A percentile compares a stretch with the other conserved stretches of the same genome.
Evolutionary conservation across 768 basidiomycete species (phyloP).

Genomic region (Holtermannia corniformis): DNA sequence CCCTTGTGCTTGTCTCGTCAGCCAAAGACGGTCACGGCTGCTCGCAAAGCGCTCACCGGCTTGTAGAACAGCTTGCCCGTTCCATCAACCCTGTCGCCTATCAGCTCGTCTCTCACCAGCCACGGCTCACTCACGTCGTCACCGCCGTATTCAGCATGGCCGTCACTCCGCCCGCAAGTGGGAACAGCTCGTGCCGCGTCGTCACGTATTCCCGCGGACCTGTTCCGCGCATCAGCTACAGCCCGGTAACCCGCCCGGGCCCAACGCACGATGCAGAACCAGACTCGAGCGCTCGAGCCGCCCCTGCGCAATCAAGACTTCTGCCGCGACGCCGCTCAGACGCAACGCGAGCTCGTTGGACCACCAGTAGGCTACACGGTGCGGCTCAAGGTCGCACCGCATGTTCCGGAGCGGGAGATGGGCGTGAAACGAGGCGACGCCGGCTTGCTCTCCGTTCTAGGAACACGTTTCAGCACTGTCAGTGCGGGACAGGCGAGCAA

Average conservation of each 20-base stretch:
- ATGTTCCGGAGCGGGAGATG: conserved; percentile 54
- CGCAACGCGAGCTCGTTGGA: conserved; percentile 45
- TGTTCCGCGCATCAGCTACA: conserved; percentile 9
- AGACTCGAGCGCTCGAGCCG: conserved; percentile 45
- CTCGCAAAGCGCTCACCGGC: conserved; percentile 15
- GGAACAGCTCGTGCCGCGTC: conserved; percentile 42
- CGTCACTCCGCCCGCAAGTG: conserved; percentile 44
- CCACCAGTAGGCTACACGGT: conserved; percentile 54
- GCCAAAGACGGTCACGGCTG: conserved; percentile 41
- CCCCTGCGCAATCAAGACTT: conserved; percentile 46
- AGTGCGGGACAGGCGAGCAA: no score
- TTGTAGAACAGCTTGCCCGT: conserved; percentile 47
- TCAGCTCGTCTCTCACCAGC: not conserved
- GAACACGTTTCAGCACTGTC: no score
- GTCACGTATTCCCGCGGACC: conserved; percentile 47
- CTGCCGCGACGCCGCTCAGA: conserved; percentile 51
- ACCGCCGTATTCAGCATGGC: conserved; percentile 50
- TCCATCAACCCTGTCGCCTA: conserved; percentile 27
- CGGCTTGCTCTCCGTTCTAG: conserved; percentile 15
- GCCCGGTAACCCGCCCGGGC: not conserved
- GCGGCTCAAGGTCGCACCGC: conserved; percentile 54
- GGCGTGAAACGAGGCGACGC: conserved; percentile 49
- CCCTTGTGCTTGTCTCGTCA: conserved; percentile 30
- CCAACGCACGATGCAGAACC: conserved; percentile 47
- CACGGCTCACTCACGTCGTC: conserved; percentile 31